Conservation (phyloP, 352 stramenopile species). For the Thalassiosira mediterranea region DNA sequence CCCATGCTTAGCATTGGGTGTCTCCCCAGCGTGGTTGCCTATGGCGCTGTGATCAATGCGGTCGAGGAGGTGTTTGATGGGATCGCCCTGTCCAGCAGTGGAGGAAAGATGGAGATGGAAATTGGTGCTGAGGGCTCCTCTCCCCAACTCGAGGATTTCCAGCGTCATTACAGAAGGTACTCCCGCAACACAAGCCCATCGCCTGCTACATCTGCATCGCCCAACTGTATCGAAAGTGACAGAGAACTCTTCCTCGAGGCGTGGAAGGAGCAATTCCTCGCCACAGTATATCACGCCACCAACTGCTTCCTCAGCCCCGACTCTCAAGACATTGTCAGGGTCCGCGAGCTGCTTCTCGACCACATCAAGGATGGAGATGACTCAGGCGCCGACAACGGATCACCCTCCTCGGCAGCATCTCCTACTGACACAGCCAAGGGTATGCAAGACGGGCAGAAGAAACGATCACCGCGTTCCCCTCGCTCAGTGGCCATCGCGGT, state of each 20-base stretch:
- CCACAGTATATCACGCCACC: conserved; percentile 32
- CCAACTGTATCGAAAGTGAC: conserved; percentile 4
- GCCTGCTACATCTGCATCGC: neutral
- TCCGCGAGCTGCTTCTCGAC: conserved; percentile 37
- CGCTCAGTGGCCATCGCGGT: conserved; percentile 29
- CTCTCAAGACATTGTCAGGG: conserved; percentile 30
- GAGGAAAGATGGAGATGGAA: conserved; percentile 7
- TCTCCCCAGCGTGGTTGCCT: conserved; percentile 39
- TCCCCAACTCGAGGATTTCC: conserved; percentile 45
- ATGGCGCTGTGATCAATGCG: conserved; percentile 39
- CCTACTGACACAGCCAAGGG: conserved; percentile 5
- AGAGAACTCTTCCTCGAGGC: conserved; percentile 33
- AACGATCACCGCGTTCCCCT: conserved; percentile 39
- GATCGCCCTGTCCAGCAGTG: neutral
- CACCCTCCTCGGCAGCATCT: neutral
- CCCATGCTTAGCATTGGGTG: conserved; percentile 39
- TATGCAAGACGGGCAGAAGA: conserved; percentile 7
- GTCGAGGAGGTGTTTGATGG: conserved; percentile 38
- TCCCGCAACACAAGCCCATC: conserved; percentile 27
- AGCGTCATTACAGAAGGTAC: conserved; percentile 46
- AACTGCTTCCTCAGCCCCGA: conserved; percentile 39
- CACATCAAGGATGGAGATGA: conserved; percentile 1
- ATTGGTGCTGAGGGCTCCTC: conserved; percentile 21
- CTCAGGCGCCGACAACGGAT: neutral
- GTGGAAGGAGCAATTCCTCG: conserved; percentile 45